These are phyloP conservation scores for Phaeosphaeriaceae sp. DNA, from an alignment of 2,329 filamentous ascomycete genomes.

Conservation along the genomic window DNA sequence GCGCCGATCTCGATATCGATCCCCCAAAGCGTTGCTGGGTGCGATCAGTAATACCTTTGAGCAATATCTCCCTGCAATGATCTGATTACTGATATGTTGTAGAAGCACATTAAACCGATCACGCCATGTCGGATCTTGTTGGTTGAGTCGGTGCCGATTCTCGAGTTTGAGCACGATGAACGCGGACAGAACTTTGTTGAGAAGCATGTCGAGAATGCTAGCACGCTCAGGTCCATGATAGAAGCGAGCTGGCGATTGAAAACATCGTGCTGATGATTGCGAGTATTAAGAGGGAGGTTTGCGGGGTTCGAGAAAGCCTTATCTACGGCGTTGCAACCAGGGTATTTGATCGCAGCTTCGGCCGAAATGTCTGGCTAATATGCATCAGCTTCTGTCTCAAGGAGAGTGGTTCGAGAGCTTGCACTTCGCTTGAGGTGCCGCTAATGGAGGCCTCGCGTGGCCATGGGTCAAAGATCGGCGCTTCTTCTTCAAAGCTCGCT, in stretches of 20 bases:
- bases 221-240: constrained; percentile 14
- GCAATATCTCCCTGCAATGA: not conserved
- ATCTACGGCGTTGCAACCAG: too few relatives aligned
- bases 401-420: too few relatives aligned
- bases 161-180: constrained; percentile 14
- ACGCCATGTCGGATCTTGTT: constrained; percentile 8
- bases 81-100: constrained; percentile 5
- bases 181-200: constrained; percentile 9
- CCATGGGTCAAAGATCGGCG: too few relatives aligned
- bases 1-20: not conserved
- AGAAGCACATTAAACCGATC: constrained; percentile 8
- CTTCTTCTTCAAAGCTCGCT: too few relatives aligned
- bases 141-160: constrained; percentile 4
- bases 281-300: too few relatives aligned
- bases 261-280: too few relatives aligned
- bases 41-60: constrained; percentile 9
- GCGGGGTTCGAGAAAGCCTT: too few relatives aligned
- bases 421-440: too few relatives aligned
- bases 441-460: too few relatives aligned
- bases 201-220: constrained; percentile 12
- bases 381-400: too few relatives aligned
- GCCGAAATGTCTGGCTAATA: too few relatives aligned
- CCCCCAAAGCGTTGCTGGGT: not conserved
- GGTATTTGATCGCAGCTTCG: too few relatives aligned
- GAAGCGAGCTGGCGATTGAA: constrained; percentile 15